Base-by-base conservation (phyloP, 495 filamentous ascomycete species). In the Hypoxylon trugodes region DNA sequence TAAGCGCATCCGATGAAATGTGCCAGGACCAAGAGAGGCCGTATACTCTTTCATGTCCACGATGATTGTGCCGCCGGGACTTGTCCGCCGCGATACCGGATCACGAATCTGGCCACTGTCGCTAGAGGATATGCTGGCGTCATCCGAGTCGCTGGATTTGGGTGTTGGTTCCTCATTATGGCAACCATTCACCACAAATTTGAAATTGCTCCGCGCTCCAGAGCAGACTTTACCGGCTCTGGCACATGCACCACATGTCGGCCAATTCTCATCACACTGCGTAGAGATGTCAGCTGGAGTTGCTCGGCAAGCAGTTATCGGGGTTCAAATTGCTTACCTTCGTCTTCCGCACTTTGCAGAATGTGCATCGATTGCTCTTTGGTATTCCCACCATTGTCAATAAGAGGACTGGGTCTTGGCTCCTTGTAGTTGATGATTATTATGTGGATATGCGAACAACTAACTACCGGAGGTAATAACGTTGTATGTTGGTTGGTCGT, bases 221-320 rank as follows among this genome's bases (percentile, higher is more conserved):
- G 74, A 73, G 21, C 75, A 79, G 18, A 55, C 59, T 40, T 65
- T 77, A 2, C 73, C 74, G 3, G 76, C 61, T 30, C 77, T 70
- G 19, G 48, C 43, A 52, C 77, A 79, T 45, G 77, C 74, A 18
- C 74, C 74, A 26, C 77, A 78, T 3, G 67, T 69, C 24, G 76
- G 75, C 70, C 70, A 77, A 41, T 72, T 72, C 59, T 79, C 77
- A 58, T 79, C 77, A 46, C 77, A 79, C 73, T 78, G 60, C 46
- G 25, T 25, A 32, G 2, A 24, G 45, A 37, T 13, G 40, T 60
- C 21, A 68, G 48, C 13, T 49, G 15, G n/a, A 24, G 10, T 16
- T 30, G 4, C 6, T 37, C n/a, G 41, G 24, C 22, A 33, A 41
- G 55, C 26, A 26, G 30, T 9, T 10, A 6, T 8, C 1, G 28